Base-by-base conservation (phyloP, 148 eudicot genomes). In the Heliamphora exappendiculata region DNA sequence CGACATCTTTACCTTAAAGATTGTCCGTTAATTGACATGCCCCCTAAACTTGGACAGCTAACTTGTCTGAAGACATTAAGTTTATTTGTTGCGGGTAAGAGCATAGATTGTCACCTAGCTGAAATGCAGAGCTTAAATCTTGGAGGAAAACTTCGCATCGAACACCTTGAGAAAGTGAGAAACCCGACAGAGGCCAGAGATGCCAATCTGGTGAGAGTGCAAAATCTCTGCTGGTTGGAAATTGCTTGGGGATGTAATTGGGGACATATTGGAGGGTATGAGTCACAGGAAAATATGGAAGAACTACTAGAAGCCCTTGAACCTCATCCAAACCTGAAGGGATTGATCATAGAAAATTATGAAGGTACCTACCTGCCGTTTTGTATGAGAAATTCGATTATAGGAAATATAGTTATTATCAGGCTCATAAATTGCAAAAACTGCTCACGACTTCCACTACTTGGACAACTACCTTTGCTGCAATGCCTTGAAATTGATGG, bases 81-180 rank as follows among this genome's bases (percentile, higher is more conserved):
- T 26, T 13, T 44, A 4, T 69, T 69, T 44, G 33, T 44, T 24
- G 73, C 26, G 34, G 73, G 53, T 12, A 26, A 44, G 42, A 33
- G 22, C 7, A 19, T 6, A 29, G 59, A 28, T 33, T 19, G 41
- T 16, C 59, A 26, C 0, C 14, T 51, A 29, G 41, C 41, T 50
- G 59, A 71, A 22, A 29, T 71, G 59, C 24, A 19, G 19, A 2
- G 26, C 16, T 71, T 71, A 51, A 19, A 67, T 2, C 72, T 45
- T 26, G 34, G 36, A 26, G 72, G 72, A 42, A 36, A 12, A 24
- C 33, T 71, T 8, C 24, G 10, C 1, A 71, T 71, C 41, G 0
- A 9, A 7, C 24, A 71, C 24, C 74, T 71, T 49, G 74, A 71
- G 74, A 71, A 60, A 50, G 74, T 71, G 59, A 50, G 22, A 9